Conservation (phyloP, 768 basidiomycete species). For the Tylopilus intermedius region DNA sequence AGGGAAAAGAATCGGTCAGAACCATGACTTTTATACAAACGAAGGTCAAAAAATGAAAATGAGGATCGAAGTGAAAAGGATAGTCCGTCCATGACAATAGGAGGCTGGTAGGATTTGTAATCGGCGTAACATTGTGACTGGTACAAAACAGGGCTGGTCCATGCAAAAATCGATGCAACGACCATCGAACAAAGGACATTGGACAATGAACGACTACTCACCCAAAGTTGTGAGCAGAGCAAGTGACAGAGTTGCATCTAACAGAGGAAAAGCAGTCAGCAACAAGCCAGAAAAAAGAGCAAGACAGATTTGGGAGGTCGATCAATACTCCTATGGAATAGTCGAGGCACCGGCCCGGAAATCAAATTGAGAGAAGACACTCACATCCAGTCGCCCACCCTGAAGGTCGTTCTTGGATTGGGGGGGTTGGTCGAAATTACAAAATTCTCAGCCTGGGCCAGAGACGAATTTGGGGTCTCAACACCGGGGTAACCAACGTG, state of each 20-base stretch:
- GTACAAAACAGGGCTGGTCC: slow-evolving; percentile 11
- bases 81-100: slow-evolving; percentile 20
- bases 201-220: slow-evolving; percentile 39
- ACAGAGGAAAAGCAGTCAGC: slow-evolving; percentile 11
- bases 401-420: slow-evolving; percentile 61
- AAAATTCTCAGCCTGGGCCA: slow-evolving; percentile 34
- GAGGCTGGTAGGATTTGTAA: slow-evolving; percentile 25
- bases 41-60: not conserved
- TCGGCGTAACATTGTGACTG: slow-evolving; percentile 15
- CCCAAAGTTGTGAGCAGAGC: slow-evolving; percentile 85
- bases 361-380: slow-evolving; percentile 33
- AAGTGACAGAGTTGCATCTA: slow-evolving; percentile 64
- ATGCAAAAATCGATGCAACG: not conserved
- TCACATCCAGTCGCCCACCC: slow-evolving; percentile 75
- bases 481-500: slow-evolving; percentile 3
- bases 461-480: not conserved
- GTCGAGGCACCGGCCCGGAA: slow-evolving; percentile 6
- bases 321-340: slow-evolving; percentile 14
- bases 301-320: slow-evolving; percentile 8
- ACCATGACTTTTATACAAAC: slow-evolving; percentile 27
- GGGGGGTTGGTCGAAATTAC: slow-evolving; percentile 67
- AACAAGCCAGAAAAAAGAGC: not conserved
- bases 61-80: slow-evolving; percentile 5
- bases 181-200: not conserved
- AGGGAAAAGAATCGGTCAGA: slow-evolving; percentile 46